Evolutionary conservation across 2,329 filamentous ascomycete genomes (phyloP), one percentile per base, ranked within the genome.

Genomic region (Cladophialophora yegresii): DNA sequence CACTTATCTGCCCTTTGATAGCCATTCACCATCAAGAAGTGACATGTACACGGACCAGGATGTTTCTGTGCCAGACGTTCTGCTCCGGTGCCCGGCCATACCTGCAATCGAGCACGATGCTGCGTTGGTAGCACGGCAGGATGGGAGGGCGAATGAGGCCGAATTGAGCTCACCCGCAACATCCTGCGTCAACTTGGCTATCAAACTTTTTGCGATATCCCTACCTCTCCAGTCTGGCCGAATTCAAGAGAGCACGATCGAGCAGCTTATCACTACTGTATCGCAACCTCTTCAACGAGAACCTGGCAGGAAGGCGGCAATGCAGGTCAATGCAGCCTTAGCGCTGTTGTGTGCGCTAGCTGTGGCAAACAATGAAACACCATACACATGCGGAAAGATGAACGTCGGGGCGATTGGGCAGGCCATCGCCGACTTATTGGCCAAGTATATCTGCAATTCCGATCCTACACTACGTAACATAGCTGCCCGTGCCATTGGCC

Each of bases 231-330:
- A 96, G 53, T 89, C 91, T 0, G 84, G 91, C 3, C 96, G 93
- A 73, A 91, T 99, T 2, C 95, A 99, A 73, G 95, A 99, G 76
- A 97, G 93, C 73, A 91, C 96, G 54, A 80, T 99, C 9, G 95
- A 99, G 76, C 95, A 99, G 74, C 88, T 98, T 54, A 89, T 91
- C 16, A 95, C 91, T 0, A 96, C 96, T 73, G 82, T 95, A n/a
- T 66, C 67, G 20, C 86, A 87, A 0, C 87, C 85, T 56, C 80
- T 97, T 23, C 90, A 93, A 70, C 86, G 95, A 68, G 95, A 98
- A 71, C 89, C 89, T 1, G 93, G 93, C 5, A 85, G 93, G 58
- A 96, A 91, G 75, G 90, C 92, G 33, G 95, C 96, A 1, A 92
- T 99, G 77, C 89, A 88, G 65, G 90, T 97, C 65, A 99, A 99